Conservation (phyloP, 208 protist species). For the Tritrichomonas foetus region DNA sequence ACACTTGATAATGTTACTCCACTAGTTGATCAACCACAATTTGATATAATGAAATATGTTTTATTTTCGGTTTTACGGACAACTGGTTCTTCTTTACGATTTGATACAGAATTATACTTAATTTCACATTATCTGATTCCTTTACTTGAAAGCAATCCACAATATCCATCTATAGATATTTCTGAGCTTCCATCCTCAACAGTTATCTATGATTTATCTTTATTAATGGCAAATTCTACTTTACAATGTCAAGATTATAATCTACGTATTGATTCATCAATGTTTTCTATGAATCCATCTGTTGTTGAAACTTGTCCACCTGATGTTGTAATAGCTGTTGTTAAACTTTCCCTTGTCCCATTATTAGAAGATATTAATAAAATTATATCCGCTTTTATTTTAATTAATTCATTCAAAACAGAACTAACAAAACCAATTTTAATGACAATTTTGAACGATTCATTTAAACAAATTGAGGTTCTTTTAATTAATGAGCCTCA, state of each 20-base stretch:
- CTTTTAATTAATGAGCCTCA: background rate
- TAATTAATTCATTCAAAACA: background rate
- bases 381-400: background rate
- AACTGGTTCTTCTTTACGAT: background rate
- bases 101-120: background rate
- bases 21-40: background rate
- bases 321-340: background rate
- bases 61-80: background rate
- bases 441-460: background rate
- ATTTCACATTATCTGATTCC: background rate
- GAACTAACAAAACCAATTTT: background rate
- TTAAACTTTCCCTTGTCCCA: background rate
- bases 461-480: background rate
- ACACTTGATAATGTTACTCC: background rate
- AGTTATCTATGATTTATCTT: background rate
- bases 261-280: background rate
- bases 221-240: background rate
- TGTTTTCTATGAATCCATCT: background rate
- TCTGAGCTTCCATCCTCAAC: background rate
- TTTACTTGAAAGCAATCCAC: background rate
- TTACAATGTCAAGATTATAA: background rate
- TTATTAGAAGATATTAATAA: background rate
- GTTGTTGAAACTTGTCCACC: background rate
- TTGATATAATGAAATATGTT: background rate
- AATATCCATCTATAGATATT: background rate